Conservation (phyloP, 2,329 filamentous ascomycete genomes). For the Pseudogymnoascus sp. region DNA sequence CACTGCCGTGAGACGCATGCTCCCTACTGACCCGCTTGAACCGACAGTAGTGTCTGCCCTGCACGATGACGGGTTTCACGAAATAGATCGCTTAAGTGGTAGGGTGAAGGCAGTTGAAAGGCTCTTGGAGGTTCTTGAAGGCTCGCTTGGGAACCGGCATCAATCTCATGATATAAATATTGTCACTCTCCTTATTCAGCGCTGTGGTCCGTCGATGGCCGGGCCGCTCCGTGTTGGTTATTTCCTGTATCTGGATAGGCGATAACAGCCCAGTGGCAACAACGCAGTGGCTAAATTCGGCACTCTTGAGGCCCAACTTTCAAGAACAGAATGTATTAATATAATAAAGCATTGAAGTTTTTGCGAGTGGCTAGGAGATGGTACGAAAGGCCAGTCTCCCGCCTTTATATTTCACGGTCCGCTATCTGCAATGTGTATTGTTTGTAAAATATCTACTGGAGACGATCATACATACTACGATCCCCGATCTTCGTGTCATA, state of each 20-base stretch:
- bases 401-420: too few species aligned
- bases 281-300: too few species aligned
- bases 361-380: too few species aligned
- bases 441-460: too few species aligned
- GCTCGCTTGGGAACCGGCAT: not conserved
- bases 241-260: slow-evolving; percentile 15
- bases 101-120: not conserved
- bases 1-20: not conserved
- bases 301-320: too few species aligned
- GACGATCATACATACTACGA: not conserved
- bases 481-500: not conserved
- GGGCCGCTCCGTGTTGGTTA: slow-evolving; percentile 22
- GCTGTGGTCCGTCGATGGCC: not conserved
- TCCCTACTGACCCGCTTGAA: slow-evolving; percentile 15
- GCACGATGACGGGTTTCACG: not conserved
- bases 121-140: not conserved
- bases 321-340: too few species aligned
- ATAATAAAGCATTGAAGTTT: too few species aligned
- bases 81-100: not conserved
- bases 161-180: not conserved
- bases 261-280: not conserved
- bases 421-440: too few species aligned
- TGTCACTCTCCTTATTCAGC: not conserved
- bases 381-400: too few species aligned
- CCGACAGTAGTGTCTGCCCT: not conserved